phyloP scores from a whole-genome alignment of 306 rosid genomes.

The Fragaria vesca region DNA sequence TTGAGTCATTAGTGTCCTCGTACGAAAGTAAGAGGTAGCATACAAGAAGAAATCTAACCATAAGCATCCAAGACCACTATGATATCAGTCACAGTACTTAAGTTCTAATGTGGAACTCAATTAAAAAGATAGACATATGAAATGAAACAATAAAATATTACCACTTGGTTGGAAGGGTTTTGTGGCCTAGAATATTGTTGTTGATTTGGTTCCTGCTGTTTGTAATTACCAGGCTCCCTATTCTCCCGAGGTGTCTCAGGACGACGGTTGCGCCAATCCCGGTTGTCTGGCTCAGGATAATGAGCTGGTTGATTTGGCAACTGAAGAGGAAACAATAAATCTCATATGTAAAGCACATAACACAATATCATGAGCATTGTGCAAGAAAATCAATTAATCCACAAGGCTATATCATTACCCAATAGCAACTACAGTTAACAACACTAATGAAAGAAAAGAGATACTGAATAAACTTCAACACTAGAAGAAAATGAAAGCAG shows the following conservation, averaged over 20 bases:
- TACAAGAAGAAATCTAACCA: conserved; percentile 3
- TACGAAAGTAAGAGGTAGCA: background rate
- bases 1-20: background rate
- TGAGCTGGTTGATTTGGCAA: conserved; percentile 49
- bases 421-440: background rate
- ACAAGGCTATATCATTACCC: background rate
- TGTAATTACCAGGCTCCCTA: conserved; percentile 59
- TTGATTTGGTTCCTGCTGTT: conserved; percentile 57
- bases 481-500: background rate
- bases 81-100: background rate
- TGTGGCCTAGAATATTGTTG: conserved; percentile 57
- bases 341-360: background rate
- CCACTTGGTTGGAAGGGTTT: conserved; percentile 62
- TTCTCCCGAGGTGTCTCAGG: conserved; percentile 57
- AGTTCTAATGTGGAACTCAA: background rate
- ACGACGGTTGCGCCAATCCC: conserved; percentile 95
- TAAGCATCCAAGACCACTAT: background rate
- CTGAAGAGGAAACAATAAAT: conserved; percentile 38
- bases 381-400: background rate
- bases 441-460: background rate
- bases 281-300: conserved; percentile 80
- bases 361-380: background rate
- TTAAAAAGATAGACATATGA: background rate
- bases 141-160: conserved; percentile 22
- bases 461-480: background rate